Base-by-base conservation (phyloP, 495 filamentous ascomycete genomes). In the Elaphomyces granulatus region DNA sequence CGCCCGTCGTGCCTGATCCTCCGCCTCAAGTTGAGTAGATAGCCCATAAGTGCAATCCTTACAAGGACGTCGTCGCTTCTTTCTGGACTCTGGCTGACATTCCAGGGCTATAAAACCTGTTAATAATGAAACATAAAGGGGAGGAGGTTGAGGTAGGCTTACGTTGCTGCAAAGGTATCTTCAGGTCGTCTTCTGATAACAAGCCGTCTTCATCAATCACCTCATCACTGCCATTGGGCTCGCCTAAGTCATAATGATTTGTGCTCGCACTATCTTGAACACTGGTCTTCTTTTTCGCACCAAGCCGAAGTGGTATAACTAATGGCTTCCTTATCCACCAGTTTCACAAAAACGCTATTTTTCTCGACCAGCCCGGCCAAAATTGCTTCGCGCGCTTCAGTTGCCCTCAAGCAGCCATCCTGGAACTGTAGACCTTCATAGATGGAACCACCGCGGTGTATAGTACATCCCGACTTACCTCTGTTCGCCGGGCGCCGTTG, bases 21-120 rank as follows among this genome's bases (percentile, higher is more conserved):
- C 85, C 4, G 77, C 82, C 45, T 83, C 82, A 30, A 94, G 56
- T 44, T 75, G 68, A 47, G 81, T 70, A 2, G 81, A 80, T 3
- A 98, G 71, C 30, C 92, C 90, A 52, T 92, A 98, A 3, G 84
- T 92, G 66, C 90, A 98, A 64, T 98, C 90, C 62, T 96, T 96
- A 67, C 90, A 98, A 41, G 90, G 87, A 39, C 86, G 75, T 43
- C 87, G 77, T 47, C 87, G 78, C 61, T 93, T 90, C 64, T 90
- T 88, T 41, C 83, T 83, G 20, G 75, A 64, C 62, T 82, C 77
- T 26, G 88, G 87, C 32, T 71, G 68, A 52, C 88, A 96, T 60
- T 92, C 82, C 15, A 77, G 70, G 36, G 87, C 83, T 92, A 45
- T 15, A 21, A n/a, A n/a, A n/a, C n/a, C n/a, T n/a, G n/a, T n/a